Evolutionary conservation across 805 yeast species (phyloP), one percentile per base, ranked within the genome.

Genomic region (Hanseniaspora lachancei): DNA sequence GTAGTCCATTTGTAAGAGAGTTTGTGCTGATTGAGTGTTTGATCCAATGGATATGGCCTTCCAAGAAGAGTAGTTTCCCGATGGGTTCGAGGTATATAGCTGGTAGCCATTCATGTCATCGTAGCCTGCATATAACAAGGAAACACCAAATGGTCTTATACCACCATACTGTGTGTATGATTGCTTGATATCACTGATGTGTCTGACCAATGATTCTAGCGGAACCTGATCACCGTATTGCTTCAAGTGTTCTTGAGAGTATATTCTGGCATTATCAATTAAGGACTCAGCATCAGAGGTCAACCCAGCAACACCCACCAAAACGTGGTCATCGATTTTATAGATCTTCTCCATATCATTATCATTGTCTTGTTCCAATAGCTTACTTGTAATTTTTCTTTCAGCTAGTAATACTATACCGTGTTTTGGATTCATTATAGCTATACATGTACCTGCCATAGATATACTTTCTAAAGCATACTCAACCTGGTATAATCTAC

Each of bases 101-200:
- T 93, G 98, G 75, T 84, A 93, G 35, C 89, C 89, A 64, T 82
- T 83, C 64, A 87, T 74, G 54, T 88, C 91, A 68, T 93, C 98
- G 66, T 82, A 84, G 8, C 99, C 99, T 6, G 97, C 98, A 66
- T 86, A 93, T 58, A 93, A 79, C 70, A 93, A 89, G 53, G 95
- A 85, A 42, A 93, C 98, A 65, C 99, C 98, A 68, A 89, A 93
- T 21, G 99, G 99, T 70, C 99, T 84, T 65, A 93, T 77, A 39
- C 98, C 98, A 67, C 99, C 99, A 67, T 86, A 95, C 70, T 93
- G 99, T 8, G 99, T 93, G 70, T 93, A 93, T 12, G 97, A 96
- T 69, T 93, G 99, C 70, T 93, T 93, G 60, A 87, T 79, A 70
- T 93, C 95, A 72, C 97, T 89, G 60, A 93, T 76, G 60, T 84